phyloP scores from a whole-genome alignment of 2,329 filamentous ascomycete species.

The Didymella arachidicola region DNA sequence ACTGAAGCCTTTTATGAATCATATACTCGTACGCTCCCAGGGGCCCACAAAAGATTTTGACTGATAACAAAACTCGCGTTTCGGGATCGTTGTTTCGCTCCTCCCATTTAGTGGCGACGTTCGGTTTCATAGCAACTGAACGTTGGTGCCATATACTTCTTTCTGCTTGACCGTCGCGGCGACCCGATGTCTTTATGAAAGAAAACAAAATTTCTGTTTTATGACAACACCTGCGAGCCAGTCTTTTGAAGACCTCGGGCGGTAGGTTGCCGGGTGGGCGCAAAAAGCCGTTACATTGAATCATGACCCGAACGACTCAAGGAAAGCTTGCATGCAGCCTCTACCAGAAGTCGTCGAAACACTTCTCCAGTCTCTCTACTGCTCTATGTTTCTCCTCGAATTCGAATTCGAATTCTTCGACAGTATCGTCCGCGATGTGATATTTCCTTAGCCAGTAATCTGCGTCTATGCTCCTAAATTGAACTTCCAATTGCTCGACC shows the following conservation, averaged over 20 bases:
- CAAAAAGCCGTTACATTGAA: constrained; percentile 1
- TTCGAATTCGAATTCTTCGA: neutral
- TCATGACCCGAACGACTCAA: neutral
- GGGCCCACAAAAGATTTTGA: constrained; percentile 4
- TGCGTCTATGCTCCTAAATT: constrained; percentile 1
- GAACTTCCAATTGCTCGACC: constrained; percentile 8
- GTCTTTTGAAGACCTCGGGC: neutral
- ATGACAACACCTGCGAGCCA: neutral
- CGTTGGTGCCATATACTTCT: constrained; percentile 10
- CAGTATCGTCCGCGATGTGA: constrained; percentile 1
- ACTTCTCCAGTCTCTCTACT: constrained; percentile 1
- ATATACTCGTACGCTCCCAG: constrained; percentile 5
- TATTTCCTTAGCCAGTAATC: constrained; percentile 12
- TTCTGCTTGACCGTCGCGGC: neutral
- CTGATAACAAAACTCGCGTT: constrained; percentile 2
- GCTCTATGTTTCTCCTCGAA: neutral
- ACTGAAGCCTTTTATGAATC: constrained; percentile 1
- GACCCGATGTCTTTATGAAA: neutral
- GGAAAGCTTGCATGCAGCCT: constrained; percentile 7
- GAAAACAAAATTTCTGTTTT: constrained; percentile 3
- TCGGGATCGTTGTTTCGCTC: neutral
- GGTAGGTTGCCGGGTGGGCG: constrained; percentile 3
- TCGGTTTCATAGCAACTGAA: neutral
- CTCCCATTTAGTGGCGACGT: constrained; percentile 3
- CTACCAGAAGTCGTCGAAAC: constrained; percentile 8